Conservation (phyloP, 2,329 filamentous ascomycete species). For the Trichophyton equinum region DNA sequence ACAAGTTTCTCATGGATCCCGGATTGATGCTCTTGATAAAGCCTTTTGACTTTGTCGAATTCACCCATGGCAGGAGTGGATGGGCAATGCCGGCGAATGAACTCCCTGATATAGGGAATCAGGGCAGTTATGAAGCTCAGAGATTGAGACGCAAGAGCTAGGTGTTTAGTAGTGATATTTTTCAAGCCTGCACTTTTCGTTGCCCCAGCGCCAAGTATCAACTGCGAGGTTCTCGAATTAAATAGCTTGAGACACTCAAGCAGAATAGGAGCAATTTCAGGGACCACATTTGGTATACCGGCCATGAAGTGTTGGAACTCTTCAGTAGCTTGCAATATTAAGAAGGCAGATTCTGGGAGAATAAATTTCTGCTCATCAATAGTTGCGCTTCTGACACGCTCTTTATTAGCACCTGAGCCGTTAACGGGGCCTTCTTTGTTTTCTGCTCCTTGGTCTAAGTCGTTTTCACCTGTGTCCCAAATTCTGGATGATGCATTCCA, state of each 20-base stretch:
- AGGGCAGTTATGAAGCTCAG: slow-evolving; percentile 76
- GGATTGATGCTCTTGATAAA: slow-evolving; percentile 79
- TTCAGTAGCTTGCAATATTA: slow-evolving; percentile 69
- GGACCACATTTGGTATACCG: slow-evolving; percentile 77
- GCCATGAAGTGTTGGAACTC: slow-evolving; percentile 72
- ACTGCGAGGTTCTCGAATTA: slow-evolving; percentile 89
- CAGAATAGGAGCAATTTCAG: slow-evolving; percentile 66
- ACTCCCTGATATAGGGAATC: slow-evolving; percentile 82
- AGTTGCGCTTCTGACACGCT: slow-evolving; percentile 56
- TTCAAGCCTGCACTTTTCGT: slow-evolving; percentile 79
- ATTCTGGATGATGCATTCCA: slow-evolving; percentile 43
- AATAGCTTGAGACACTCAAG: slow-evolving; percentile 83
- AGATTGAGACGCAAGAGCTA: slow-evolving; percentile 81
- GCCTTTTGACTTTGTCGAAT: slow-evolving; percentile 73
- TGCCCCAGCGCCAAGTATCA: slow-evolving; percentile 89
- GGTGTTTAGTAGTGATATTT: slow-evolving; percentile 91
- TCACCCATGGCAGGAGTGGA: slow-evolving; percentile 56
- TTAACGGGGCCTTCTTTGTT: slow-evolving; percentile 26
- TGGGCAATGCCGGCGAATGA: slow-evolving; percentile 61
- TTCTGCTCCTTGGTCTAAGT: slow-evolving; percentile 17
- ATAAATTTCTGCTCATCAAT: slow-evolving; percentile 80
- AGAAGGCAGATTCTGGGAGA: slow-evolving; percentile 68
- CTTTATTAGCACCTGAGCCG: slow-evolving; percentile 34
- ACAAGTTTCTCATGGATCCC: slow-evolving; percentile 87
- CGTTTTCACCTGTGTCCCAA: slow-evolving; percentile 33